Conservation (phyloP, 225 moss, liverwort and hornwort species). For the Takakia lepidozioides region DNA sequence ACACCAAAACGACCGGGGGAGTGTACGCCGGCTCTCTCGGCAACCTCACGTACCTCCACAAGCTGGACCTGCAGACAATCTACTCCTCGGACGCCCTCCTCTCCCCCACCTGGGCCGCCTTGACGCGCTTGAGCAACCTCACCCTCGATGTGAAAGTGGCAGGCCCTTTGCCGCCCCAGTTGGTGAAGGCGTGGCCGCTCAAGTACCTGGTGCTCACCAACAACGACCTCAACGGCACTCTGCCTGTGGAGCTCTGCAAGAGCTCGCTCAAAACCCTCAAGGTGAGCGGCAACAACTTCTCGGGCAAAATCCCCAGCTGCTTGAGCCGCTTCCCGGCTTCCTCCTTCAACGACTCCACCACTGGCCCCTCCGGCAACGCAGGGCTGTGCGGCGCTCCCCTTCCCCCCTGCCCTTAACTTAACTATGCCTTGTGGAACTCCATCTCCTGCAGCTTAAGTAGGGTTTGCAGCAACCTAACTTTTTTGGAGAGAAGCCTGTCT, state of each 20-base stretch:
- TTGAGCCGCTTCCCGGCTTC: slow-evolving; percentile 39
- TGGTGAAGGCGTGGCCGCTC: slow-evolving; percentile 33
- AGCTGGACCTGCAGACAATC: slow-evolving; percentile 29
- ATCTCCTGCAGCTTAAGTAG: too few species aligned
- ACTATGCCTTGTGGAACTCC: too few species aligned
- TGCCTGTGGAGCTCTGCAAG: slow-evolving; percentile 36
- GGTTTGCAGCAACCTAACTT: too few species aligned
- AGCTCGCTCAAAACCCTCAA: slow-evolving; percentile 14
- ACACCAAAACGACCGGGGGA: slow-evolving; percentile 20
- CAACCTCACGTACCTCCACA: slow-evolving; percentile 23
- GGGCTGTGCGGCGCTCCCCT: slow-evolving; percentile 33
- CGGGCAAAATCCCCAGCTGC: slow-evolving; percentile 31
- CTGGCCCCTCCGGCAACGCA: slow-evolving; percentile 30
- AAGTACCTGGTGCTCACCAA: slow-evolving; percentile 31
- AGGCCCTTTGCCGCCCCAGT: slow-evolving; percentile 16
- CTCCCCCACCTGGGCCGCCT: slow-evolving; percentile 19
- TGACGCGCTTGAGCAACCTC: slow-evolving; percentile 19
- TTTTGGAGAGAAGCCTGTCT: too few species aligned
- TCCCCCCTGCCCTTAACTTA: too few species aligned
- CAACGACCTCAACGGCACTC: slow-evolving; percentile 31
- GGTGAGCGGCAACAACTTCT: slow-evolving; percentile 35
- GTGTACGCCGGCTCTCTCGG: slow-evolving; percentile 24
- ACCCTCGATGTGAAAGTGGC: slow-evolving; percentile 28
- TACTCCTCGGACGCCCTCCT: slow-evolving; percentile 30
- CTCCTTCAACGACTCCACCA: too few species aligned